Evolutionary conservation across 2,329 filamentous ascomycete genomes (phyloP).

Genomic region (Chrysosporium keratinophilum): DNA sequence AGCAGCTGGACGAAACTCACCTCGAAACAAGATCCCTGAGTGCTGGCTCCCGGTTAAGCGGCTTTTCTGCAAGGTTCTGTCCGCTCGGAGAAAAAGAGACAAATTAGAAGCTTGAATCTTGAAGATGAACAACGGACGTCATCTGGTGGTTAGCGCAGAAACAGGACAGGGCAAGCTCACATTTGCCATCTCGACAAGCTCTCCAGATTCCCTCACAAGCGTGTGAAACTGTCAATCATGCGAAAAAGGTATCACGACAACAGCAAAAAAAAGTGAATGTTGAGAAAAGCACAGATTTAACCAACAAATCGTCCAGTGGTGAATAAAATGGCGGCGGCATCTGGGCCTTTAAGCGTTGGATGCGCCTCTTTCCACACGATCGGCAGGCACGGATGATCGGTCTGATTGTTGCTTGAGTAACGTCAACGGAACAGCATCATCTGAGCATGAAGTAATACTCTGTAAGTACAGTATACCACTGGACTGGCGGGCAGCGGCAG

Average conservation of each 20-base stretch:
- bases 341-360: background rate
- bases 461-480: background rate
- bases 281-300: background rate
- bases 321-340: background rate
- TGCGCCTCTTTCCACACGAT: constrained; percentile 2
- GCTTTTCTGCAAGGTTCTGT: constrained; percentile 4
- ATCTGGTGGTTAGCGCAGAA: background rate
- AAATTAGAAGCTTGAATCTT: constrained; percentile 2
- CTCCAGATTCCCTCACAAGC: background rate
- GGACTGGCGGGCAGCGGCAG: no score
- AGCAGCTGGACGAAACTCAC: constrained; percentile 7
- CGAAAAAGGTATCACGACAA: background rate
- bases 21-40: constrained; percentile 18
- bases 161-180: background rate
- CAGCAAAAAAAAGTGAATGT: background rate
- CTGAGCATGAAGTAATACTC: background rate
- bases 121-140: background rate
- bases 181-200: background rate
- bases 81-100: constrained; percentile 2
- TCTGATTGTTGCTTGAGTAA: constrained; percentile 4
- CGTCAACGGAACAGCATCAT: background rate
- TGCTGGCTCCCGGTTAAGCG: constrained; percentile 17
- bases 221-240: background rate
- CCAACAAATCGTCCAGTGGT: background rate
- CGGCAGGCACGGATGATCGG: constrained; percentile 5